Evolutionary conservation across 2,329 filamentous ascomycete genomes (phyloP).

Genomic region (Ophioceras dolichostomum): DNA sequence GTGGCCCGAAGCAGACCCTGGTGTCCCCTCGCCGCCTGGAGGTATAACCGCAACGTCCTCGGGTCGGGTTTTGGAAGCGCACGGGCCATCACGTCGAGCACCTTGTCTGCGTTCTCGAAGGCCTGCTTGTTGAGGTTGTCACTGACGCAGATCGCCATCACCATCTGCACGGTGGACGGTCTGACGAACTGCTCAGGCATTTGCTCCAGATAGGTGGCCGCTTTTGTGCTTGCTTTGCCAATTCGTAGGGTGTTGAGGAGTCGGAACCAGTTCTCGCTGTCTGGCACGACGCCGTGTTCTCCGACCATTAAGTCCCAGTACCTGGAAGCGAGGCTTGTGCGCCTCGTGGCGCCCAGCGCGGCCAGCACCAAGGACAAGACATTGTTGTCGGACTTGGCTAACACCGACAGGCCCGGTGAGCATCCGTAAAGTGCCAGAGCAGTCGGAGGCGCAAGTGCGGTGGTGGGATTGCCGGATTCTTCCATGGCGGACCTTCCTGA

Average conservation of each 20-base stretch:
- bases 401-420: too few species aligned
- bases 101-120: conserved; percentile 48
- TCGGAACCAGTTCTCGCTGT: conserved; percentile 55
- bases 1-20: conserved; percentile 25
- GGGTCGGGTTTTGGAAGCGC: conserved; percentile 34
- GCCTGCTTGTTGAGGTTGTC: conserved; percentile 67
- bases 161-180: conserved; percentile 53
- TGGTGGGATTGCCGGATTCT: neutral
- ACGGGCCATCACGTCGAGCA: conserved; percentile 52
- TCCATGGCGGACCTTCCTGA: too few species aligned
- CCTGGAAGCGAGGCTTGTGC: conserved; percentile 47
- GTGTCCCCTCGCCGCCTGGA: conserved; percentile 39
- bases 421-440: conserved; percentile 17
- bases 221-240: conserved; percentile 51
- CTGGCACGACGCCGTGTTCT: conserved; percentile 52
- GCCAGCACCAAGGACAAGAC: conserved; percentile 58
- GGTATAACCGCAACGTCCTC: conserved; percentile 38
- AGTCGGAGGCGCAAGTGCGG: neutral
- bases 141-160: conserved; percentile 59
- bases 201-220: conserved; percentile 43
- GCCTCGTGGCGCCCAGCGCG: conserved; percentile 46
- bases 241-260: conserved; percentile 56
- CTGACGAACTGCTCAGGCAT: conserved; percentile 34
- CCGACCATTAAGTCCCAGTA: conserved; percentile 71
- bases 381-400: conserved; percentile 37